Conservation (phyloP, 2,329 filamentous ascomycete species). For the Fonsecaea nubica region DNA sequence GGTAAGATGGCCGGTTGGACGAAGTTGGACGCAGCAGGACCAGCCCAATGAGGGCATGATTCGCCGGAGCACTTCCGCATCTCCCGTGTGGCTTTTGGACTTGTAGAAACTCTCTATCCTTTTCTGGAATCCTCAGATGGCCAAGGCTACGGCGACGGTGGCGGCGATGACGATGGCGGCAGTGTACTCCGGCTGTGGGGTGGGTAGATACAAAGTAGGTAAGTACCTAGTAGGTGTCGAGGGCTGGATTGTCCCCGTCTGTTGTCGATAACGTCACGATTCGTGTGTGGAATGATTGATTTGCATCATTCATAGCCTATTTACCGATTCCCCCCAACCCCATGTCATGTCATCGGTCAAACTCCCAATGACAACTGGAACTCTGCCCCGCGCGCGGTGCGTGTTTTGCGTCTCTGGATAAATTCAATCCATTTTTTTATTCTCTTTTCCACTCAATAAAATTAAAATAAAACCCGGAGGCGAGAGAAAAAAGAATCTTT, state of each 20-base stretch:
- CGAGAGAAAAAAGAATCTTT: neutral
- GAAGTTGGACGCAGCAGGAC: neutral
- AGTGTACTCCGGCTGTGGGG: too few species aligned
- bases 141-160: too few species aligned
- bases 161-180: too few species aligned
- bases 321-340: neutral
- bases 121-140: too few species aligned
- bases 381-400: conserved; percentile 12
- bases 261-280: conserved; percentile 4
- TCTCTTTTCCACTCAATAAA: neutral
- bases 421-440: conserved; percentile 7
- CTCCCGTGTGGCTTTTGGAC: neutral
- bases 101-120: neutral
- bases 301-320: conserved; percentile 20
- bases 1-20: neutral
- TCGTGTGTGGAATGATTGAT: neutral
- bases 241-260: neutral
- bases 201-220: neutral
- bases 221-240: neutral
- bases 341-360: neutral
- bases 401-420: conserved; percentile 18
- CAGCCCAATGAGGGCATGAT: neutral
- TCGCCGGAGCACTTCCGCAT: conserved; percentile 1
- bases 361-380: neutral
- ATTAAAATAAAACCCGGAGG: too few species aligned